These are phyloP conservation scores for Selenicereus undatus DNA, from an alignment of 148 eudicot species.

Conservation along the genomic window DNA sequence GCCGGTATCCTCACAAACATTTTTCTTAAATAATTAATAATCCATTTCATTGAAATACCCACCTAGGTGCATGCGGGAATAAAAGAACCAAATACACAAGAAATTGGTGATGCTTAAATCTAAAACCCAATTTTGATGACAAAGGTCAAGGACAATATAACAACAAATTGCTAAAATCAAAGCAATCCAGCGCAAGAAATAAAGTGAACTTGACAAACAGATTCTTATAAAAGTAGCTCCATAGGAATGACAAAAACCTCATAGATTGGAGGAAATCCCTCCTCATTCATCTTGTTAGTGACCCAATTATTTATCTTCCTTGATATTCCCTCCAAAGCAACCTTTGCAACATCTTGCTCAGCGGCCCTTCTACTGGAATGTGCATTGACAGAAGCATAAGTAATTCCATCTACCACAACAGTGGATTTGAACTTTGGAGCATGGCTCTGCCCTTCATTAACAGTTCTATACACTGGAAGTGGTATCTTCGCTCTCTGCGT, in stretches of 20 bases:
- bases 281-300: conserved; percentile 24
- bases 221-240: not conserved
- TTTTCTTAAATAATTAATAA: too few species aligned
- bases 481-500: conserved; percentile 31
- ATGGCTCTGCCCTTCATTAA: conserved; percentile 29
- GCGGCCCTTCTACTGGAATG: conserved; percentile 42
- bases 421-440: conserved; percentile 36
- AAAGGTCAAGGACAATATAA: not conserved
- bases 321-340: conserved; percentile 37
- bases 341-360: conserved; percentile 54
- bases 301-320: conserved; percentile 24
- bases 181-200: too few species aligned
- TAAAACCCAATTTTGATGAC: too few species aligned
- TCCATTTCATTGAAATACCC: not conserved
- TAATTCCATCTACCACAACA: conserved; percentile 50
- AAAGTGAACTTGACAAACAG: not conserved
- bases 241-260: conserved; percentile 32
- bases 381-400: conserved; percentile 29
- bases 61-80: not conserved
- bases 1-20: not conserved
- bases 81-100: not conserved
- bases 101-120: too few species aligned
- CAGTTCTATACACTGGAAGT: conserved; percentile 45
- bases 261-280: conserved; percentile 28
- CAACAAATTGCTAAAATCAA: too few species aligned